Base-by-base conservation (phyloP, 2,329 filamentous ascomycete species). In the Epichloe scottii region DNA sequence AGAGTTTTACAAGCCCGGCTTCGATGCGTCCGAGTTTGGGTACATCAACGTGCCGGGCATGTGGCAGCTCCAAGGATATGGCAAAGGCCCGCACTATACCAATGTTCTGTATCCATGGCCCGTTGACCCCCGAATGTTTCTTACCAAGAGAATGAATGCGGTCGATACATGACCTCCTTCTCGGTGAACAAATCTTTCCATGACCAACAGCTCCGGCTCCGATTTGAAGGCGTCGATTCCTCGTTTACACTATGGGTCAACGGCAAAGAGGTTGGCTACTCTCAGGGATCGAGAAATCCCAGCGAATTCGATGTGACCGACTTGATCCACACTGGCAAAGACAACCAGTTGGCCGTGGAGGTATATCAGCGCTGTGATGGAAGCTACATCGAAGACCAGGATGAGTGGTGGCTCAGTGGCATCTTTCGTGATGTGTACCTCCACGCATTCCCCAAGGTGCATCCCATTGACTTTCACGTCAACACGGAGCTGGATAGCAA, bases 361-460 rank as follows among this genome's bases (percentile, higher is more conserved):
- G 84, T 88, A 0, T 88, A 88, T 55, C 83, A 88, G 62, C 79
- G 79, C 57, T 87, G 79, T 35, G 81, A 88, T 59, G 85, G 83
- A 3, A 82, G 77, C 19, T 87, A 87, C 55, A 78, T 87, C 35
- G 84, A 88, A 59, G 83, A 87, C 54, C 82, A 77, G 55, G 81
- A 86, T 58, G 79, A 85, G 63, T 86, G 83, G 81, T 82, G 81
- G 77, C 64, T 85, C 5, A 79, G 74, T 49, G 73, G 77, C 21
- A 87, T 87, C 53, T 87, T 87, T 58, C 73, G 84, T 40, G 82
- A 87, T 53, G 83, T 88, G 0, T 78, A 76, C 53, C 66, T 88
- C 10, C 68, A 85, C 30, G 76, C 76, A 0, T 85, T 86, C 51
- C 76, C 80, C 0, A 63, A 68, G n/a, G 60, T 66, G 33, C 66